phyloP scores from a whole-genome alignment of 116 monocot species.

The Dioscorea cayenensis region DNA sequence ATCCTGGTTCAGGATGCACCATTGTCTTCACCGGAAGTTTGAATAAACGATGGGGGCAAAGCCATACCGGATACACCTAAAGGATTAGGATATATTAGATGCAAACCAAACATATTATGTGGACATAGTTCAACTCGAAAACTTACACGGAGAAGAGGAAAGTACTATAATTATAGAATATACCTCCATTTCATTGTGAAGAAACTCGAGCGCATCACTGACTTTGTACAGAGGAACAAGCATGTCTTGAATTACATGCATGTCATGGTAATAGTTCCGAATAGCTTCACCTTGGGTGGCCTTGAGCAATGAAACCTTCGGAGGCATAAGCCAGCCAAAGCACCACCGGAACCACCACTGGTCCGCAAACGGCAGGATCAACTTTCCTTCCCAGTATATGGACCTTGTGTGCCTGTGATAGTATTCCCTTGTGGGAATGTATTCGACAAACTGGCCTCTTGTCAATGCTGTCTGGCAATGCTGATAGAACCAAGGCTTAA shows the following conservation, averaged over 20 bases:
- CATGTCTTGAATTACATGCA: slow-evolving; percentile 65
- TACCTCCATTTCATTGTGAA: slow-evolving; percentile 71
- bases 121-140: too few species aligned
- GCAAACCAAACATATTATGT: too few species aligned
- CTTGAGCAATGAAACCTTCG: slow-evolving; percentile 67
- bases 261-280: slow-evolving; percentile 58
- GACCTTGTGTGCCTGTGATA: slow-evolving; percentile 63
- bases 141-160: too few species aligned
- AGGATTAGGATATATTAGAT: background rate
- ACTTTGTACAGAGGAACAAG: slow-evolving; percentile 64
- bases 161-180: background rate
- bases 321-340: slow-evolving; percentile 74
- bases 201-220: slow-evolving; percentile 47
- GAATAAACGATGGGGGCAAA: slow-evolving; percentile 63
- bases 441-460: slow-evolving; percentile 57
- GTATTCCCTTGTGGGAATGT: slow-evolving; percentile 56
- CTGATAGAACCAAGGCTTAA: slow-evolving; percentile 71
- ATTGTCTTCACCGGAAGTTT: slow-evolving; percentile 54
- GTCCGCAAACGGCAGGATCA: slow-evolving; percentile 66
- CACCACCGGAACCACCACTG: slow-evolving; percentile 68
- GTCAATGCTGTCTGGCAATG: slow-evolving; percentile 51
- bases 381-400: slow-evolving; percentile 69
- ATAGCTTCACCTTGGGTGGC: slow-evolving; percentile 62
- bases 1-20: slow-evolving; percentile 50
- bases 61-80: slow-evolving; percentile 68